A percentile compares a stretch with the other conserved stretches of the same genome.
phyloP scores from a whole-genome alignment of 768 basidiomycete species.

The Neoboletus brunneissimus region DNA sequence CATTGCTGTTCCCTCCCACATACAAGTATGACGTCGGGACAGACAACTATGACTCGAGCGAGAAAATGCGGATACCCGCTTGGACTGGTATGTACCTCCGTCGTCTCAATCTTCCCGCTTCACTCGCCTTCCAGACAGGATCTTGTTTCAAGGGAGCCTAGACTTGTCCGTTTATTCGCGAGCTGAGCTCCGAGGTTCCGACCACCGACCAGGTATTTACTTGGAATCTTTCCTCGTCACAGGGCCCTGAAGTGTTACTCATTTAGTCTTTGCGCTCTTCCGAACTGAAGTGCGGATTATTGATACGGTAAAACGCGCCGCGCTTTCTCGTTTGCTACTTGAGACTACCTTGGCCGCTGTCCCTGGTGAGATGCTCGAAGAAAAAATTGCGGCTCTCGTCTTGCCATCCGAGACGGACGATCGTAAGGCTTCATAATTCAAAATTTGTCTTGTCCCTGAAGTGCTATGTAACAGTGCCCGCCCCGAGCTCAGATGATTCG shows the following conservation, averaged over 20 bases:
- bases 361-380: conserved; percentile 66
- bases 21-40: conserved; percentile 87
- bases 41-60: conserved; percentile 89
- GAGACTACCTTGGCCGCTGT: conserved; percentile 60
- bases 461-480: conserved; percentile 56
- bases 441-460: conserved; percentile 2
- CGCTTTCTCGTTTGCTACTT: conserved; percentile 64
- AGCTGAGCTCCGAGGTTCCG: conserved; percentile 86
- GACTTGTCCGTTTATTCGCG: conserved; percentile 79
- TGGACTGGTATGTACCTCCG: conserved; percentile 78
- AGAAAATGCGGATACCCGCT: conserved; percentile 94
- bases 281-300: conserved; percentile 73
- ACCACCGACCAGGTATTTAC: conserved; percentile 83
- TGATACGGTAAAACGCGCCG: conserved; percentile 70
- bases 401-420: conserved; percentile 41
- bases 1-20: conserved; percentile 88
- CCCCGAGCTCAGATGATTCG: conserved; percentile 72
- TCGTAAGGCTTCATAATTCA: conserved; percentile 26
- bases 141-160: conserved; percentile 79
- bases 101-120: not conserved
- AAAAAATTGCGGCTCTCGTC: conserved; percentile 61
- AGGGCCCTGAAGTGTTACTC: not conserved
- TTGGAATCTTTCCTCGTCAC: not conserved
- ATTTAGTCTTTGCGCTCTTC: conserved; percentile 80
- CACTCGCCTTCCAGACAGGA: conserved; percentile 65